These are phyloP conservation scores for Mortierella alpina DNA, from an alignment of 192 early-diverging fungal genomes.

Conservation along the genomic window DNA sequence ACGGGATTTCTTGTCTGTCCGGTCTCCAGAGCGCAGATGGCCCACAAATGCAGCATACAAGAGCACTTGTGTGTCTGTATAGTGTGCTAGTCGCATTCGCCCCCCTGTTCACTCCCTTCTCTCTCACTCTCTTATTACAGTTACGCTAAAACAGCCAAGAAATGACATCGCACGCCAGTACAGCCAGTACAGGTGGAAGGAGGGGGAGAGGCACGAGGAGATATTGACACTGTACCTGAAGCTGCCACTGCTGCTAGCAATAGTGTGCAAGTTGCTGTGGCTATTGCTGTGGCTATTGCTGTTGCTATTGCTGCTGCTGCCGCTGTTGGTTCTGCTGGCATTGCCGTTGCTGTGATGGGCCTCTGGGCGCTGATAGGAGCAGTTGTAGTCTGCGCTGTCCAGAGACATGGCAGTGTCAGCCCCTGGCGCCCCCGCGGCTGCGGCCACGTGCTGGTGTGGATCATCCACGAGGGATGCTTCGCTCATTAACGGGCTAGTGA, in stretches of 20 bases:
- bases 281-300: neutral
- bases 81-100: too few relatives aligned
- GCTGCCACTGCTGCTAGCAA: neutral
- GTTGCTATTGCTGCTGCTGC: constrained; percentile 9
- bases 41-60: too few relatives aligned
- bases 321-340: constrained; percentile 21
- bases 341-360: constrained; percentile 9
- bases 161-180: too few relatives aligned
- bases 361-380: constrained; percentile 1
- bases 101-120: too few relatives aligned
- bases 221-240: neutral
- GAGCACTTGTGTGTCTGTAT: too few relatives aligned
- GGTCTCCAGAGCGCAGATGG: too few relatives aligned
- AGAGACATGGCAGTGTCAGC: constrained; percentile 1
- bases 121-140: too few relatives aligned
- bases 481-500: constrained; percentile 45
- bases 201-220: too few relatives aligned
- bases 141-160: too few relatives aligned
- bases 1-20: too few relatives aligned
- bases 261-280: neutral
- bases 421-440: neutral
- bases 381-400: constrained; percentile 21
- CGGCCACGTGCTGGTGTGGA: constrained; percentile 9
- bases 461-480: constrained; percentile 38
- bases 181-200: too few relatives aligned